A percentile compares a stretch with the other conserved stretches of the same genome.
These are phyloP conservation scores for Kuraishia ogatae DNA, from an alignment of 805 yeast genomes.

Conservation along the genomic window DNA sequence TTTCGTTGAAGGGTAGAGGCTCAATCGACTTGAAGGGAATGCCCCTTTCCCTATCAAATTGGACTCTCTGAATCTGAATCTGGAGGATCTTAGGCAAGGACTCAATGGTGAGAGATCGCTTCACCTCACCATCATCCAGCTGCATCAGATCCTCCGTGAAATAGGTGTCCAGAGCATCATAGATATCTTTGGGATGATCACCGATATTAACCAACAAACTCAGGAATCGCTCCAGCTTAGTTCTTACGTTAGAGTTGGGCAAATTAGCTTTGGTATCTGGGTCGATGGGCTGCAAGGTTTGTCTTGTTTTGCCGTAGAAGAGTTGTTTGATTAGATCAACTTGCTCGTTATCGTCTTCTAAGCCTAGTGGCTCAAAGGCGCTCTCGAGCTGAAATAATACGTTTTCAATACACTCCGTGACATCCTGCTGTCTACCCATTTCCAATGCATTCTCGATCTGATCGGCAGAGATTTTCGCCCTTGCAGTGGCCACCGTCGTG, in stretches of 20 bases:
- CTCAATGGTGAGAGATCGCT: slow-evolving; percentile 62
- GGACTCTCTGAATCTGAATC: slow-evolving; percentile 89
- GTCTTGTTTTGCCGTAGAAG: slow-evolving; percentile 82
- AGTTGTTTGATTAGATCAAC: slow-evolving; percentile 69
- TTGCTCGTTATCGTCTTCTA: slow-evolving; percentile 76
- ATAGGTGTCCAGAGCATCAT: slow-evolving; percentile 82
- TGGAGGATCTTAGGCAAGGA: slow-evolving; percentile 78
- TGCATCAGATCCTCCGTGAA: slow-evolving; percentile 67
- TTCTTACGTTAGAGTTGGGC: slow-evolving; percentile 23
- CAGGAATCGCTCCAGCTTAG: slow-evolving; percentile 65
- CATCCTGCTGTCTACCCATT: slow-evolving; percentile 92
- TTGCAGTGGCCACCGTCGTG: slow-evolving; percentile 4
- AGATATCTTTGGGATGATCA: slow-evolving; percentile 80
- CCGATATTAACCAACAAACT: slow-evolving; percentile 80
- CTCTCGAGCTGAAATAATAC: slow-evolving; percentile 88
- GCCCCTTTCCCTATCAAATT: slow-evolving; percentile 66
- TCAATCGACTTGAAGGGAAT: slow-evolving; percentile 77
- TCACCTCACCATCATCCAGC: slow-evolving; percentile 65
- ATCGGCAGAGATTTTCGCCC: slow-evolving; percentile 38
- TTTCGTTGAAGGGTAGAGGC: slow-evolving; percentile 73
- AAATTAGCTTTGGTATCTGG: slow-evolving; percentile 15
- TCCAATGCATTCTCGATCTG: slow-evolving; percentile 71
- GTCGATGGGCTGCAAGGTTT: slow-evolving; percentile 51
- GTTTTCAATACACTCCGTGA: slow-evolving; percentile 93
- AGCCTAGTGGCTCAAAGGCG: slow-evolving; percentile 57